Base-by-base conservation (phyloP, 177 flowering plant genomes). In the Vitis hybrid region DNA sequence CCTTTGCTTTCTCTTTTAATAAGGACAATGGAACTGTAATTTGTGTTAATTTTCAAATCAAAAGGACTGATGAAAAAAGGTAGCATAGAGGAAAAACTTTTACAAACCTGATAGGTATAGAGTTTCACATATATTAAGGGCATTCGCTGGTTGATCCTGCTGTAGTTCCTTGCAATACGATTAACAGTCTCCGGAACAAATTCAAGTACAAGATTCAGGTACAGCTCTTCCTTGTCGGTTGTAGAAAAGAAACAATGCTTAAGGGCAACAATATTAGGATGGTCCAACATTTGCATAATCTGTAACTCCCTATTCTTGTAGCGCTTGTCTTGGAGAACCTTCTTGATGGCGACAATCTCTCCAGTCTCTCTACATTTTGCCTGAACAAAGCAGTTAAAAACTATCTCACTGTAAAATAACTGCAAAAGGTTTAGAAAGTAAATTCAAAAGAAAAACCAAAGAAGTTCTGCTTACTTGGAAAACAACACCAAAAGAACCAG, bases 301-400 rank as follows among this genome's bases (percentile, higher is more conserved):
- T 94, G 98, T 67, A 94, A 76, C 72, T 94, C 99, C 80, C 99
- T 84, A 72, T 94, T 94, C 87, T 94, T 94, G 84, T 94, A 94
- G 74, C 98, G 97, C 78, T 88, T 92, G 82, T 94, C 98, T 82
- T 94, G 98, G 48, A 94, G 91, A 70, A 94, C 98, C 82, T 94
- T 94, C 85, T 93, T 93, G 74, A 94, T 94, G 65, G 98, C 98
- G 67, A 94, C 90, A 77, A 94, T 86, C 70, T 94, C 99, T 73
- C 99, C 99, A 65, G 94, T 91, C 74, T 94, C 99, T 74, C 97
- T 83, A 78, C 97, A 94, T 83, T 93, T 94, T 62, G 98, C 98
- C 98, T 94, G 78, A 61, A 71, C 3, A 55, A 74, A 72, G 70
- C 61, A 64, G 60, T 35, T 60, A 17, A 49, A 35, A 74, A 50